Evolutionary conservation across 352 stramenopile genomes (phyloP).

Genomic region (Globisporangium rhizosaccharum): DNA sequence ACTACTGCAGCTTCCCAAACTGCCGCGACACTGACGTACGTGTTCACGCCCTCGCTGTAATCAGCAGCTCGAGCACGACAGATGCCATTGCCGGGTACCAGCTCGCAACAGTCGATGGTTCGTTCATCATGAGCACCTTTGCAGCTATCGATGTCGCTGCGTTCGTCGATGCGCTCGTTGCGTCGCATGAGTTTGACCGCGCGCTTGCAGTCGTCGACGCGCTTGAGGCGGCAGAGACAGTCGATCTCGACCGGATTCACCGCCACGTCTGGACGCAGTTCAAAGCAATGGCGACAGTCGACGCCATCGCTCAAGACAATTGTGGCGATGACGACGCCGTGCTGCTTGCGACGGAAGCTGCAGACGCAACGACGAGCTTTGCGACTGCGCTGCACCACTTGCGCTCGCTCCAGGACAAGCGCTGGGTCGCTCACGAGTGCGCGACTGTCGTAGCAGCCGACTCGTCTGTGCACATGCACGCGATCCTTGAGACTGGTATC

Average conservation of each 20-base stretch:
- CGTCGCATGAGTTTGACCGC: constrained; percentile 28
- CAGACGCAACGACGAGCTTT: constrained; percentile 14
- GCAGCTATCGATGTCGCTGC: constrained; percentile 11
- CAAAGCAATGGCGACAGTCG: neutral
- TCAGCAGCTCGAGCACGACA: neutral
- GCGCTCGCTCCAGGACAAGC: constrained; percentile 30
- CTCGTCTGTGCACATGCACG: constrained; percentile 51
- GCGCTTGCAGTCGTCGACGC: constrained; percentile 25
- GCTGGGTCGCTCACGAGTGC: constrained; percentile 49
- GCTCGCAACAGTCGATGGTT: constrained; percentile 12
- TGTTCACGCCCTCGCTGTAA: constrained; percentile 1
- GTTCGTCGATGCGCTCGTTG: constrained; percentile 41
- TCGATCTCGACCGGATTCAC: constrained; percentile 44
- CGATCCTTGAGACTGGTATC: constrained; percentile 42
- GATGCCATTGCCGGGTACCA: constrained; percentile 1
- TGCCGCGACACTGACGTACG: neutral
- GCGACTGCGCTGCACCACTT: constrained; percentile 38
- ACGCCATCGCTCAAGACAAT: constrained; percentile 10
- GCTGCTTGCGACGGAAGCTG: constrained; percentile 8
- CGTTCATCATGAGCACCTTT: constrained; percentile 18
- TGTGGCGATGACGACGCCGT: neutral
- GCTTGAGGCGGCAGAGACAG: constrained; percentile 7
- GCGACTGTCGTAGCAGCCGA: constrained; percentile 27
- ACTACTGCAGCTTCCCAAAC: neutral
- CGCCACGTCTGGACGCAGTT: constrained; percentile 46